Base-by-base conservation (phyloP, 1,139 yeast genomes). In the Cylindricascospora bacillispora region DNA sequence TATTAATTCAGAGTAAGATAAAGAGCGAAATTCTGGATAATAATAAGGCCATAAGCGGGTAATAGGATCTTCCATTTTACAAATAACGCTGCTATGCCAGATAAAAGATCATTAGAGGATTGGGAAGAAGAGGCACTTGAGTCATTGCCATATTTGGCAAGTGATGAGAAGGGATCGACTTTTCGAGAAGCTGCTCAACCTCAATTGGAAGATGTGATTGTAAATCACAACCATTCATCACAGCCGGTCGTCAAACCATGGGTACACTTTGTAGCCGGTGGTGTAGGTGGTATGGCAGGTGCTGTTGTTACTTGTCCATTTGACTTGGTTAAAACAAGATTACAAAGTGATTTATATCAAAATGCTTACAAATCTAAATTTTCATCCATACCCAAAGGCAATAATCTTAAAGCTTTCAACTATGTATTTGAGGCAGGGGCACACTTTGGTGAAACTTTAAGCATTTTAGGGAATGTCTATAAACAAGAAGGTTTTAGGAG, bases 191-290 rank as follows among this genome's bases (percentile, higher is more conserved):
- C 49, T 2, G 35, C 33, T n/a, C 39, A 35, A 16, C 32, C 32
- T 18, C 35, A 30, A 18, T 28, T 34, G 11, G 29, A 30, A 6
- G 33, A 33, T 22, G 15, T 26, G 16, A 19, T 24, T 27, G 25
- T 34, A 12, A 22, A 6, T 3, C 10, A 7, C 6, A 32, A 28
- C 19, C 21, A 27, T 25, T 41, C 38, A 30, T 29, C 23, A 6
- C 41, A 36, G 47, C 30, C 56, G 39, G 26, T 44, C 17, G 72
- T 76, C 2, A 71, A 70, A 43, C 93, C 93, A 32, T 86, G 95
- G 95, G 83, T 86, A 5, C 95, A 86, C 57, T 89, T 86, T 52
- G 81, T 86, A n/a, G 95, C 98, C n/a, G 98, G 98, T 24, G 98
- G 97, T 23, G 47, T 81, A 16, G 98, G 97, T 22, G 99, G 98